These are phyloP conservation scores for Xylona heveae DNA, from an alignment of 495 filamentous ascomycete genomes.

Conservation along the genomic window DNA sequence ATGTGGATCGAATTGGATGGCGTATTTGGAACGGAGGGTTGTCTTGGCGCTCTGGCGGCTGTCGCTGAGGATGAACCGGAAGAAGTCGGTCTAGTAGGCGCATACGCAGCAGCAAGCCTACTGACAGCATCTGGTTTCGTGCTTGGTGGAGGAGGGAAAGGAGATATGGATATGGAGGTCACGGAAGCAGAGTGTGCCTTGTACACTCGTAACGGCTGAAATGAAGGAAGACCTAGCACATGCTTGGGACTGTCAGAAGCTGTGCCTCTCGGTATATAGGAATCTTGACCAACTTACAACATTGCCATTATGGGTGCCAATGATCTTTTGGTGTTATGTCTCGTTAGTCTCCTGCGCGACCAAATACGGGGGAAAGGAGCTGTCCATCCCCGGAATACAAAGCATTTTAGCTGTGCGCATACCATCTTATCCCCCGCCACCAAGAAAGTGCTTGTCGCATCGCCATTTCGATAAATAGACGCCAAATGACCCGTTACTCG, in stretches of 20 bases:
- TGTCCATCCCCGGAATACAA: neutral
- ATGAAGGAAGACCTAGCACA: slow-evolving; percentile 58
- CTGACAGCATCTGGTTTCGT: slow-evolving; percentile 28
- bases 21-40: slow-evolving; percentile 34
- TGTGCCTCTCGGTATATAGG: too few species aligned
- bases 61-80: slow-evolving; percentile 26
- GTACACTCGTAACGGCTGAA: slow-evolving; percentile 63
- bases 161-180: slow-evolving; percentile 76
- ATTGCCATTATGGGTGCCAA: slow-evolving; percentile 93
- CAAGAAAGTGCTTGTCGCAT: slow-evolving; percentile 76
- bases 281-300: slow-evolving; percentile 41
- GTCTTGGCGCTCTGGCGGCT: slow-evolving; percentile 22
- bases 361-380: neutral
- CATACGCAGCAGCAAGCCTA: slow-evolving; percentile 13
- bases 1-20: slow-evolving; percentile 81
- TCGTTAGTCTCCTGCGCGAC: slow-evolving; percentile 3
- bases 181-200: slow-evolving; percentile 82
- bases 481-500: slow-evolving; percentile 60
- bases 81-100: slow-evolving; percentile 13
- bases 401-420: slow-evolving; percentile 9
- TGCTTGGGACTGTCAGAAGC: slow-evolving; percentile 35
- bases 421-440: slow-evolving; percentile 96
- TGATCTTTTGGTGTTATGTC: slow-evolving; percentile 31
- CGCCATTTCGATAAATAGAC: slow-evolving; percentile 76
- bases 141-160: slow-evolving; percentile 50